These are phyloP conservation scores for Ruellia speciosa DNA, from an alignment of 305 asterid species.

Conservation along the genomic window DNA sequence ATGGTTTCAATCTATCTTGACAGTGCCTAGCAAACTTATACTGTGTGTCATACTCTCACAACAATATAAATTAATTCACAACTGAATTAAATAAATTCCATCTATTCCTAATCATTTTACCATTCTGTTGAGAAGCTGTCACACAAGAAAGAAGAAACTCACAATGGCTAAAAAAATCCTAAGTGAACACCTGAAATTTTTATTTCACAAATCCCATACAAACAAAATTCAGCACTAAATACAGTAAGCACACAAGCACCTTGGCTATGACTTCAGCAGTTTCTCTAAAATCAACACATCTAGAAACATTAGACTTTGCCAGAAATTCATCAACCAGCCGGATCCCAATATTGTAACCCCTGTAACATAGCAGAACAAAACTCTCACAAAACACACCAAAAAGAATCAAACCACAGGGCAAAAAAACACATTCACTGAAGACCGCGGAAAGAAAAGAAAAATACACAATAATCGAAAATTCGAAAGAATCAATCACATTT, in stretches of 20 bases:
- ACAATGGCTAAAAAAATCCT: not conserved
- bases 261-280: constrained; percentile 77
- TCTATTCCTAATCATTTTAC: not conserved
- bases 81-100: not conserved
- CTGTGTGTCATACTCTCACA: too few relatives aligned
- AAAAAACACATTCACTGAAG: not conserved
- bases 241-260: constrained; percentile 26
- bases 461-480: not conserved
- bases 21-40: too few relatives aligned
- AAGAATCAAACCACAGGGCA: not conserved
- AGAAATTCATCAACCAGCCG: constrained; percentile 66
- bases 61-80: too few relatives aligned
- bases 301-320: constrained; percentile 59
- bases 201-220: not conserved
- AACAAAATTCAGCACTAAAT: not conserved
- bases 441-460: not conserved
- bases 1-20: too few relatives aligned
- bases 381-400: not conserved
- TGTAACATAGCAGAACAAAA: constrained; percentile 21
- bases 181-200: not conserved
- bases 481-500: constrained; percentile 32
- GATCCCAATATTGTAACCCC: constrained; percentile 71
- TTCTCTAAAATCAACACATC: constrained; percentile 74
- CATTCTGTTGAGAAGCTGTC: not conserved
- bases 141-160: constrained; percentile 2